Evolutionary conservation across 306 rosid genomes (phyloP).

Genomic region (Quercus parvula): DNA sequence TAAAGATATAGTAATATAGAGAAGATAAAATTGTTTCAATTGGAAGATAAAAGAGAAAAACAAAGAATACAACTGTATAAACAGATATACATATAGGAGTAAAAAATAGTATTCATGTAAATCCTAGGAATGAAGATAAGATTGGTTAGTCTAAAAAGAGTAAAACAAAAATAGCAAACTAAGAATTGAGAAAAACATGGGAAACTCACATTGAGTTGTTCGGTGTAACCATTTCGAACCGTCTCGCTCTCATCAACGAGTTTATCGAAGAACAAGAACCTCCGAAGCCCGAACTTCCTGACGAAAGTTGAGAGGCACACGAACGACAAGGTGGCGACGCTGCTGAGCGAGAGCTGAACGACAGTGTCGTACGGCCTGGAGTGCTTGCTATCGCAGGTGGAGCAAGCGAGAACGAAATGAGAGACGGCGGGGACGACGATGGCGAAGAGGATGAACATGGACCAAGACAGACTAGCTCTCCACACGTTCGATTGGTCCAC

Average conservation of each 20-base stretch:
- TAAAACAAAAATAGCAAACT: background rate
- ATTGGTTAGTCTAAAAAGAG: background rate
- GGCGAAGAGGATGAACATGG: conserved; percentile 53
- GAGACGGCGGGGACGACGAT: conserved; percentile 58
- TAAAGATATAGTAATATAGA: too few species aligned
- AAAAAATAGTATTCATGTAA: too few species aligned
- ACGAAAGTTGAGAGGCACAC: conserved; percentile 64
- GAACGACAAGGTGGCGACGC: conserved; percentile 64
- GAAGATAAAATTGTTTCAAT: too few species aligned
- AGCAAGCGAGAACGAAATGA: conserved; percentile 63
- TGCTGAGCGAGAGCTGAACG: conserved; percentile 69
- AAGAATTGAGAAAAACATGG: background rate
- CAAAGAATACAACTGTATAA: too few species aligned
- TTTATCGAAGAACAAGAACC: conserved; percentile 80
- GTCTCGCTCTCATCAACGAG: conserved; percentile 81
- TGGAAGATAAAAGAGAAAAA: too few species aligned
- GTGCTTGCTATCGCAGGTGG: conserved; percentile 61
- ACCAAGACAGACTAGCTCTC: conserved; percentile 68
- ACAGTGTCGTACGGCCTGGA: conserved; percentile 62
- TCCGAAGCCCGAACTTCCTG: conserved; percentile 50
- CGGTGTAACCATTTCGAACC: conserved; percentile 60
- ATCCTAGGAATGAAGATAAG: background rate
- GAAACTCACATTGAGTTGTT: conserved; percentile 60
- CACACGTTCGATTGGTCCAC: conserved; percentile 70
- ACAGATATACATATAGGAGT: too few species aligned